Base-by-base conservation (phyloP, 345 rosid species). In the Triadica sebifera region DNA sequence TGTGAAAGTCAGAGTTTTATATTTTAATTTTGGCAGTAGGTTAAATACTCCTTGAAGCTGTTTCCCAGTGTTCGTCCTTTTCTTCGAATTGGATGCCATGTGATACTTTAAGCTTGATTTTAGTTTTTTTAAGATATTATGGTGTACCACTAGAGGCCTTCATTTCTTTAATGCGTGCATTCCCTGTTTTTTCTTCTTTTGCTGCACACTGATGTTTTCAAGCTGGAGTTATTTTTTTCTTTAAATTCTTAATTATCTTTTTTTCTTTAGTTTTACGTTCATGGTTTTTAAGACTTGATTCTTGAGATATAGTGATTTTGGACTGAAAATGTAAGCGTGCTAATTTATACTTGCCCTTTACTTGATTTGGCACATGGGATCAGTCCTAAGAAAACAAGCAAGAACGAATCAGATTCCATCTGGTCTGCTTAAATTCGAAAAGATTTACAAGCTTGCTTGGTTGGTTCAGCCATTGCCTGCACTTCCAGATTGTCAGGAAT, bases 401-500 rank as follows among this genome's bases (percentile, higher is more conserved):
- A 22, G 25, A 70, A 58, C 67, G 67, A 66, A 74, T 25, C 58
- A 24, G 58, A 66, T 69, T 76, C 56, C 52, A 39, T 66, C 58
- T 74, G 74, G 65, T 67, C 55, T 59, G 43, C 74, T 71, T 73
- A 41, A n/a, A 16, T 72, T 71, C 5, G 37, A 76, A 71, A 71
- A 69, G 65, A 65, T 69, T 12, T 74, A 8, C 51, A 66, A 71
- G 76, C 65, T 58, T 20, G 56, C 38, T 78, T 57, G 49, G 56
- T 74, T 38, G 73, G 20, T 71, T 55, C 63, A 37, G 66, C 66
- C 50, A 76, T 71, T 49, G 75, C 66, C 16, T 58, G 73, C 68
- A 49, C 61, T 67, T 25, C 61, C 58, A 77, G 69, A 50, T 55
- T 74, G 11, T 39, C 51, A 73, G 79, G 75, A 80, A 80, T 87